Conservation (phyloP, 805 yeast genomes). For the Starmerella apis region DNA sequence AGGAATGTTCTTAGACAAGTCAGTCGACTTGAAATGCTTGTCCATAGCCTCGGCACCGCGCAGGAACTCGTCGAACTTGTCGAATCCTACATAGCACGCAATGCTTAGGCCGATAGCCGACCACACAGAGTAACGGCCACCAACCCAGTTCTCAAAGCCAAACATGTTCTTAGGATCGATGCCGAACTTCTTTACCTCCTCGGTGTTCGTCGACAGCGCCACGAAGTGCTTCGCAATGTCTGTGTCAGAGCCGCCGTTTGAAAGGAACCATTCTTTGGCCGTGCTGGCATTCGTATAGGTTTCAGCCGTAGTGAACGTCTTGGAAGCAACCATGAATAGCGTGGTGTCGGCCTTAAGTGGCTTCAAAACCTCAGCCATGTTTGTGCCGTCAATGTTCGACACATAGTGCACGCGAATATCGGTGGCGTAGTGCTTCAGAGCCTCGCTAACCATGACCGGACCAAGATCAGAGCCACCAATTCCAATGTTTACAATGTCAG, state of each 20-base stretch:
- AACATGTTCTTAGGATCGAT: slow-evolving; percentile 97
- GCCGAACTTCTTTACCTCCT: slow-evolving; percentile 88
- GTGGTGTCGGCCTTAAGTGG: slow-evolving; percentile 79
- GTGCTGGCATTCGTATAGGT: slow-evolving; percentile 92
- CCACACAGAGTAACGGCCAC: slow-evolving; percentile 99
- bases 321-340: slow-evolving; percentile 74
- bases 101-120: slow-evolving; percentile 95
- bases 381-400: slow-evolving; percentile 97
- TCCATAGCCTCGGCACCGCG: slow-evolving; percentile 98
- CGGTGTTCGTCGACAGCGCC: slow-evolving; percentile 88
- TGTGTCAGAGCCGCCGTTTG: slow-evolving; percentile 50
- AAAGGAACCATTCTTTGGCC: slow-evolving; percentile 90
- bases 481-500: slow-evolving; percentile 93
- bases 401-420: slow-evolving; percentile 76
- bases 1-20: slow-evolving; percentile 86
- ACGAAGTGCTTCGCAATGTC: slow-evolving; percentile 95
- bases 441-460: slow-evolving; percentile 99
- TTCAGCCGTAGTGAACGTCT: slow-evolving; percentile 98
- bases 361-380: slow-evolving; percentile 82
- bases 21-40: slow-evolving; percentile 73
- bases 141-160: slow-evolving; percentile 98
- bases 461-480: slow-evolving; percentile 99
- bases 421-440: slow-evolving; percentile 79
- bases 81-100: slow-evolving; percentile 89
- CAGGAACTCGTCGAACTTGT: slow-evolving; percentile 81